phyloP scores from a whole-genome alignment of 2,329 filamentous ascomycete genomes.

The Diaporthe ampelina region DNA sequence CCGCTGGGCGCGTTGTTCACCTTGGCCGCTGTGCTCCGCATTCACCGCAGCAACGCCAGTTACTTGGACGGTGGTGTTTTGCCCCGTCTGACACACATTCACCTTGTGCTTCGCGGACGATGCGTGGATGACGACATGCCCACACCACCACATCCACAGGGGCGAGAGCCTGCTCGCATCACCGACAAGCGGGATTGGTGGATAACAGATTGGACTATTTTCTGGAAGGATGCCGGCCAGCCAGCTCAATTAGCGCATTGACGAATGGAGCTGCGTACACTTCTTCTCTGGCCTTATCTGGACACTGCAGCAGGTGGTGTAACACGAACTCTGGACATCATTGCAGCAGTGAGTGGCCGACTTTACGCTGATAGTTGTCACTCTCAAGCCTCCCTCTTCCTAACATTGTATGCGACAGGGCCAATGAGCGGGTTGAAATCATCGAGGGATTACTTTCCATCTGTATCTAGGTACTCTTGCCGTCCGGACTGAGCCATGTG shows the following conservation, averaged over 20 bases:
- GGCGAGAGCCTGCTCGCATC: neutral
- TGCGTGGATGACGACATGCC: conserved; percentile 21
- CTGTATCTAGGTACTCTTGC: neutral
- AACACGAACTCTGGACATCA: neutral
- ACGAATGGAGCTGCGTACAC: conserved; percentile 3
- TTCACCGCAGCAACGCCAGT: conserved; percentile 3
- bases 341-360: neutral
- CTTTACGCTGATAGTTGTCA: neutral
- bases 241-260: neutral
- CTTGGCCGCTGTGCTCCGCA: neutral
- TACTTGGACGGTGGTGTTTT: conserved; percentile 2
- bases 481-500: neutral
- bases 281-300: neutral
- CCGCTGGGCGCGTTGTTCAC: neutral
- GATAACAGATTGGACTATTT: neutral
- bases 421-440: neutral
- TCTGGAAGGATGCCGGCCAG: conserved; percentile 5
- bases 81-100: conserved; percentile 27
- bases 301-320: neutral
- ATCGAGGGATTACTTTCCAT: neutral
- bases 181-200: conserved; percentile 9
- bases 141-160: conserved; percentile 1
- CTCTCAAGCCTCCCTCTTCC: neutral
- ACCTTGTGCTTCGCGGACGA: conserved; percentile 17
- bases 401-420: neutral